Evolutionary conservation across 1,139 yeast species (phyloP).

Genomic region (Nakaseomyces kungkrabaensis): DNA sequence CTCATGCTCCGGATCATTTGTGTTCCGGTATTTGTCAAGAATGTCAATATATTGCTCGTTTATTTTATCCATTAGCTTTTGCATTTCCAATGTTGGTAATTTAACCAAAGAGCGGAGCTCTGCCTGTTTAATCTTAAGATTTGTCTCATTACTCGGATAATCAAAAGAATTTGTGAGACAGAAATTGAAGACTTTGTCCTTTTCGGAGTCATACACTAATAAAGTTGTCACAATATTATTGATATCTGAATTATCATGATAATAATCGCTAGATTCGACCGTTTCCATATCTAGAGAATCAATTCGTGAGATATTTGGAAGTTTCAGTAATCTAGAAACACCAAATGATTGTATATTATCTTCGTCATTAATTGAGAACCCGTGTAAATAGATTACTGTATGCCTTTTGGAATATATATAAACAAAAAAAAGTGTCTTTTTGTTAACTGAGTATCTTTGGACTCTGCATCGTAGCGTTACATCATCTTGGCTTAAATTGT

Average conservation of each 20-base stretch:
- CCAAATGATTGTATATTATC: conserved; percentile 13
- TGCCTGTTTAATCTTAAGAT: background rate
- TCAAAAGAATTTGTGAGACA: background rate
- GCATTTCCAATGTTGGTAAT: background rate
- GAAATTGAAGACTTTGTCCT: background rate
- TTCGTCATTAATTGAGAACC: conserved; percentile 12
- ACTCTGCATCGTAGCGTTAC: conserved; percentile 41
- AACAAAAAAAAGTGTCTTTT: conserved; percentile 10
- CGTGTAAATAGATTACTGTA: conserved; percentile 15
- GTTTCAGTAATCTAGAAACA: conserved; percentile 12
- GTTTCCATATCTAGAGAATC: conserved; percentile 1
- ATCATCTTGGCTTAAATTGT: conserved; percentile 47
- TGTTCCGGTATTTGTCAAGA: background rate
- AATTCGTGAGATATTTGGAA: conserved; percentile 7
- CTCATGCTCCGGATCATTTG: background rate
- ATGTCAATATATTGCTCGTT: background rate
- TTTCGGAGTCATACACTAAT: background rate
- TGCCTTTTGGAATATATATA: conserved; percentile 19
- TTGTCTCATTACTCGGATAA: background rate
- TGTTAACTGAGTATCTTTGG: conserved; percentile 9
- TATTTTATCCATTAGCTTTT: background rate
- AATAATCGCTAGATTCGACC: background rate
- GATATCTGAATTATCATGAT: background rate
- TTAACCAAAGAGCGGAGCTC: background rate
- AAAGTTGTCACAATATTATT: background rate